Percentiles rank a stretch among this genome's conserved stretches.
phyloP scores from a whole-genome alignment of 345 rosid species.

The Salix koriyanagi region DNA sequence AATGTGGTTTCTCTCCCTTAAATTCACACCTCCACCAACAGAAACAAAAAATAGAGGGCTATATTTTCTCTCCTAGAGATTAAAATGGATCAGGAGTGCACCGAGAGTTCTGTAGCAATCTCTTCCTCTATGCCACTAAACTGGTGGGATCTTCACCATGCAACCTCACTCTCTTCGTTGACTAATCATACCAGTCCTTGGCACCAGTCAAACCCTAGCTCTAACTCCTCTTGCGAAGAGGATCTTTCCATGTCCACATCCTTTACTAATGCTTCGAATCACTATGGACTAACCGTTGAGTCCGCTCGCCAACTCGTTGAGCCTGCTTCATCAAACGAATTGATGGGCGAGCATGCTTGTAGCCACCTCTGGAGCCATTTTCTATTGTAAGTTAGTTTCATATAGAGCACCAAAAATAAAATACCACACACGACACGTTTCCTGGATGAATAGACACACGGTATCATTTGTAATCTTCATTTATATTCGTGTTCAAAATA shows the following conservation, averaged over 20 bases:
- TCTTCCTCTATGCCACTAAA: constrained; percentile 26
- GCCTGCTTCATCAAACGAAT: constrained; percentile 36
- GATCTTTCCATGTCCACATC: constrained; percentile 58
- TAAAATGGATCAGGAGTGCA: constrained; percentile 53
- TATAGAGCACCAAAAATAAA: background rate
- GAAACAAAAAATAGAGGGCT: background rate
- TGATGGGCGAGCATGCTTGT: constrained; percentile 55
- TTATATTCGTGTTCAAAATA: background rate
- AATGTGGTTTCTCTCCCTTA: constrained; percentile 23
- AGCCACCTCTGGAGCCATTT: constrained; percentile 62
- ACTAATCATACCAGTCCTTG: constrained; percentile 17
- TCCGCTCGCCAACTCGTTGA: constrained; percentile 41
- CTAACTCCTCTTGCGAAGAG: constrained; percentile 56
- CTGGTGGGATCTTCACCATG: constrained; percentile 69
- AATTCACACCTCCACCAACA: constrained; percentile 30
- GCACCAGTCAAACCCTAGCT: constrained; percentile 41
- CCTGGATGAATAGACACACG: background rate
- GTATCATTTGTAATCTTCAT: background rate
- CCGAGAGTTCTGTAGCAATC: constrained; percentile 30
- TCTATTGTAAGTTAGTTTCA: constrained; percentile 49
- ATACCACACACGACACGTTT: background rate
- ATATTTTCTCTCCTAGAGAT: background rate
- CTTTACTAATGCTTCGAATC: constrained; percentile 54
- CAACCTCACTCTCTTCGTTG: constrained; percentile 47
- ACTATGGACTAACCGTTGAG: constrained; percentile 56